Evolutionary conservation across 1,139 yeast genomes (phyloP), one percentile per base, ranked within the genome.

Genomic region (Arxiozyma bovina): DNA sequence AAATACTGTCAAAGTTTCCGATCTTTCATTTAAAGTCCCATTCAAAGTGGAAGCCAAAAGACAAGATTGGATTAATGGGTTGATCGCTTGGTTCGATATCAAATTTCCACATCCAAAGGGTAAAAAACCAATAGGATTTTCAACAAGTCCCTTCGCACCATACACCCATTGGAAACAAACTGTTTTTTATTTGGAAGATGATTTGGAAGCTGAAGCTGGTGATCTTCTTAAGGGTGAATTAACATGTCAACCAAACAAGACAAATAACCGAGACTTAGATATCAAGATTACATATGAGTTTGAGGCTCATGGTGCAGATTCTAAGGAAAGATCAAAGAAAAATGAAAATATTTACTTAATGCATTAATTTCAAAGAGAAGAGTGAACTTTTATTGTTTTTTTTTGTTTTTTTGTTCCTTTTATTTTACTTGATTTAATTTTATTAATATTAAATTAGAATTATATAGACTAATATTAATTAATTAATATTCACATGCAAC

Each of bases 81-180:
- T 87, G 60, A 83, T 94, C 60, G 86, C 91, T 25, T 93, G 98
- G 97, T 93, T 91, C 70, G 99, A 93, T 67, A 87, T 91, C 66
- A 90, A 81, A 62, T 93, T 93, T 79, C 87, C 89, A 55, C 70
- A 70, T 42, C 77, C 79, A 54, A 82, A 84, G 60, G 68, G 67
- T 40, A 58, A 61, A 50, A 82, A 81, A 61, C 80, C 77, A 56
- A 82, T 85, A 49, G 75, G 75, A 42, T 85, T 87, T 65, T 81
- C 87, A 43, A 87, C 96, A 21, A 95, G 95, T 40, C 93, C 96
- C 47, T 86, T 84, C 76, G 80, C 83, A 53, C 79, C 81, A 60
- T 86, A 86, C 74, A 87, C 95, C 27, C 96, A 87, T 70, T 94
- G 99, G 99, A 94, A 93, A 72, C 99, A 93, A 74, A 87, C 97